Base-by-base conservation (phyloP, 2,329 filamentous ascomycete species). In the Tolypocladium cylindrosporum region DNA sequence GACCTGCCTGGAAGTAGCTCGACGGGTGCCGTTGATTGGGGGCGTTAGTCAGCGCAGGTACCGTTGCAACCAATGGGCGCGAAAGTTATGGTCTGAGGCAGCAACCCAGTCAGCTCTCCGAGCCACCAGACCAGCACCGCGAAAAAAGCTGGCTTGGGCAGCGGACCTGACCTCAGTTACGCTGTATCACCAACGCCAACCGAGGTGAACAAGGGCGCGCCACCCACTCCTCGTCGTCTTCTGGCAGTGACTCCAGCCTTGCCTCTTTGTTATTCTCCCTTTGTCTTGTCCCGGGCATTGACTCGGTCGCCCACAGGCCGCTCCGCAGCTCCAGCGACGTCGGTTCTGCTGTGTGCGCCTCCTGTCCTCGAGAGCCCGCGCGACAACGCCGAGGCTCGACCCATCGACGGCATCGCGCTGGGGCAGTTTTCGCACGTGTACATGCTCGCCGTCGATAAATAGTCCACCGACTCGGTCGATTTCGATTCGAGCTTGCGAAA, bases 1-100 rank as follows among this genome's bases (percentile, higher is more conserved):
- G 63, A 71, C 68, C 58, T 60, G 58, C n/a, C 53, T 58, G 16
- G 40, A 59, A 57, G 69, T 69, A 68, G 37, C 54, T 16, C 24
- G 39, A 19, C 40, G 34, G 4, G n/a, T 31, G 3, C 1, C 42
- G 61, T 42, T 68, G 57, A 73, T 73, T 73, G 70, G 71, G 13
- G 6, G 10, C 5, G 55, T 66, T 66, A 64, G 65, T 68, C 63
- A 68, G 62, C 65, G 57, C 19, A 14, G 41, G 7, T 13, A 19
- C 3, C 41, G 53, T 24, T 7, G 57, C 54, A 58, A 58, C 70
- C 70, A 71, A 71, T 71, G 65, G 64, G 61, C 55, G 40, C 59
- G 55, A 55, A 63, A 66, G 55, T 69, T 67, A 50, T 66, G 66
- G 69, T 69, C 69, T 71, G 69, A 72, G 69, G 70, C 69, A 72